phyloP scores from a whole-genome alignment of 345 rosid species.

The Arabidopsis arenosa region DNA sequence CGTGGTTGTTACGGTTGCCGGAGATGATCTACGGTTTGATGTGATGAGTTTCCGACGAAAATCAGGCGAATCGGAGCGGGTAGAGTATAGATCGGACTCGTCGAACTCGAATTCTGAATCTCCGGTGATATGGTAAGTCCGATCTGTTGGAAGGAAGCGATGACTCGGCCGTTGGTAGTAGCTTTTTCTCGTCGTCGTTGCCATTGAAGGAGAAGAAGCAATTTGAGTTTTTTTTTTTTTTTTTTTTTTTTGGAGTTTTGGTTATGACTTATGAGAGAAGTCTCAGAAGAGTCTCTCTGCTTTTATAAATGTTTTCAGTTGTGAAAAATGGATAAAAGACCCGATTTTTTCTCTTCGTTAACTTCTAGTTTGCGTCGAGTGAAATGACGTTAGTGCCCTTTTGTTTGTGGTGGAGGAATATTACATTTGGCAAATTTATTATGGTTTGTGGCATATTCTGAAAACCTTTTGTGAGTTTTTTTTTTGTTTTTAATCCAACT shows the following conservation, averaged over 20 bases:
- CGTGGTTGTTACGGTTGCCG: background rate
- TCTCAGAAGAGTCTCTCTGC: conserved; percentile 1
- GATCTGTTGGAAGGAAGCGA: conserved; percentile 47
- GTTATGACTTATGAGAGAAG: conserved; percentile 15
- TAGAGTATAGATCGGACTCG: conserved; percentile 41
- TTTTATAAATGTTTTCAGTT: conserved; percentile 33
- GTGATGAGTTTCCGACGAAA: conserved; percentile 15
- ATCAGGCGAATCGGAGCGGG: conserved; percentile 27
- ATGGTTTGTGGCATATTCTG: conserved; percentile 8
- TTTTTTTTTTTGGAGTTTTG: background rate
- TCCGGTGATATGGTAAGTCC: background rate
- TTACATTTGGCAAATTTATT: conserved; percentile 3
- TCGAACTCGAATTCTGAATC: conserved; percentile 44
- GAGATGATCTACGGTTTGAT: background rate
- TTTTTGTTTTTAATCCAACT: no score
- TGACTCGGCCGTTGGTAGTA: conserved; percentile 48
- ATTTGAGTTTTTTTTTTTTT: background rate
- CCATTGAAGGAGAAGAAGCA: conserved; percentile 49
- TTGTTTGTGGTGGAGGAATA: background rate
- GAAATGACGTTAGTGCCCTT: conserved; percentile 10
- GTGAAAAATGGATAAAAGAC: background rate
- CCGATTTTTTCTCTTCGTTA: conserved; percentile 1
- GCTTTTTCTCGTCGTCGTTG: conserved; percentile 48
- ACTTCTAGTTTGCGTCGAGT: background rate
- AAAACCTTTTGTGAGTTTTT: background rate